Conservation (phyloP, 2,329 filamentous ascomycete species). For the Phoma herbarum region DNA sequence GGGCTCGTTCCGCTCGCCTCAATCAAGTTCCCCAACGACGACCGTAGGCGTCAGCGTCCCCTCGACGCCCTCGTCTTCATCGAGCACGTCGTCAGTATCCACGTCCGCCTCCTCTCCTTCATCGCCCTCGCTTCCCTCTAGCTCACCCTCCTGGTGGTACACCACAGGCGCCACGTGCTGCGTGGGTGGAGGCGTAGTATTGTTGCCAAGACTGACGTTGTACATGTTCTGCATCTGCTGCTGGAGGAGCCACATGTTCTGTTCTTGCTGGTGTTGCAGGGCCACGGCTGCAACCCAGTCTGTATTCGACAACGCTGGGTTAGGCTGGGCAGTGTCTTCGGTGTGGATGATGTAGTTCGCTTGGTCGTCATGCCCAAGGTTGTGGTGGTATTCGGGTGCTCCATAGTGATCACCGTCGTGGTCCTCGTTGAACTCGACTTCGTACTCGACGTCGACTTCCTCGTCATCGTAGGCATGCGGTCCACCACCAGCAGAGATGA, state of each 20-base stretch:
- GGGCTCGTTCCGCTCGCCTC: no score
- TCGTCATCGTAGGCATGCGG: constrained; percentile 12
- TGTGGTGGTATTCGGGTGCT: background rate
- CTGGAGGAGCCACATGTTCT: constrained; percentile 11
- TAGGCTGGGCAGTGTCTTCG: constrained; percentile 7
- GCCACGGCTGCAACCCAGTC: constrained; percentile 18
- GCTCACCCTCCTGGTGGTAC: constrained; percentile 1
- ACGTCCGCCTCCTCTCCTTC: constrained; percentile 40
- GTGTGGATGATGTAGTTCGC: constrained; percentile 16
- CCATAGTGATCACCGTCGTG: background rate
- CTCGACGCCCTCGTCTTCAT: constrained; percentile 25
- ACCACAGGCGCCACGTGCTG: constrained; percentile 1
- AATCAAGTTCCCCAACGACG: background rate
- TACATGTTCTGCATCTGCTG: constrained; percentile 16
- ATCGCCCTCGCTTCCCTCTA: constrained; percentile 13
- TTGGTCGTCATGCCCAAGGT: background rate
- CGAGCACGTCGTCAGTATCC: constrained; percentile 40
- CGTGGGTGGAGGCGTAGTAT: background rate
- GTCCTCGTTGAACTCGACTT: background rate
- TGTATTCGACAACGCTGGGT: background rate
- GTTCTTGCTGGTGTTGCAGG: constrained; percentile 17
- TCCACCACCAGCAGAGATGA: constrained; percentile 38
- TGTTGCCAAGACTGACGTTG: background rate
- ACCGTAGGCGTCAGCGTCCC: background rate
- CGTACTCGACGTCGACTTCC: constrained; percentile 20